Evolutionary conservation across 108 stramenopile genomes (phyloP).

Genomic region (Chaetoceros muelleri): DNA sequence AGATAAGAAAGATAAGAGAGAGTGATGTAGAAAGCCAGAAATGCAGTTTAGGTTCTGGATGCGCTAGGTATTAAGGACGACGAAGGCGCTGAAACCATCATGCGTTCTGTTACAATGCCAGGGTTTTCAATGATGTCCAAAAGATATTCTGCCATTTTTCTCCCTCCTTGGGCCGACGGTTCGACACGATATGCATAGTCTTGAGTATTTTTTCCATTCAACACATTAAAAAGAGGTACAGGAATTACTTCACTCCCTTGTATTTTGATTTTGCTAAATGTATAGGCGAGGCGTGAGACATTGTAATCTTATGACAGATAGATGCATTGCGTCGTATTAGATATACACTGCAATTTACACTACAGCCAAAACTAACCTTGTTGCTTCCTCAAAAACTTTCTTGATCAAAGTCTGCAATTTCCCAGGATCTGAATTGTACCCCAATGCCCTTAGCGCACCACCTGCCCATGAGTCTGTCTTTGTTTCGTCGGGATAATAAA

Average conservation of each 20-base stretch:
- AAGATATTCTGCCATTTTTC: slow-evolving; percentile 77
- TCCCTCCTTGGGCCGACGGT: slow-evolving; percentile 70
- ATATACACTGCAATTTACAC: no score
- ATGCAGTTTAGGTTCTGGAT: no score
- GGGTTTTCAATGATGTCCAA: slow-evolving; percentile 34
- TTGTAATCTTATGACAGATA: background rate
- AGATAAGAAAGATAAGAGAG: no score
- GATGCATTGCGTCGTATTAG: background rate
- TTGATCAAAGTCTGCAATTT: slow-evolving; percentile 65
- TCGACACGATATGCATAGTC: slow-evolving; percentile 89
- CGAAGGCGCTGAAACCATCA: background rate
- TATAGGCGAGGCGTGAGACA: background rate
- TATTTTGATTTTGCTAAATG: slow-evolving; percentile 37
- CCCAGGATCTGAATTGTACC: slow-evolving; percentile 63
- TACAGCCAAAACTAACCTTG: slow-evolving; percentile 18
- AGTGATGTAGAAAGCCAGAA: no score
- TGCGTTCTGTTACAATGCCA: background rate
- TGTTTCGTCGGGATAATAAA: slow-evolving; percentile 80
- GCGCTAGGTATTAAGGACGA: no score
- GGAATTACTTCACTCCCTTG: slow-evolving; percentile 61
- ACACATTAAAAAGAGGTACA: slow-evolving; percentile 59
- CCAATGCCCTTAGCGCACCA: slow-evolving; percentile 45
- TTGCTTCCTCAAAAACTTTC: slow-evolving; percentile 61
- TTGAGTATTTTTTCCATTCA: slow-evolving; percentile 61
- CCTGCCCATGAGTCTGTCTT: slow-evolving; percentile 74